A percentile compares a stretch with the other conserved stretches of the same genome.
These are phyloP conservation scores for Ustulina deusta DNA, from an alignment of 2,329 filamentous ascomycete genomes.

Conservation along the genomic window DNA sequence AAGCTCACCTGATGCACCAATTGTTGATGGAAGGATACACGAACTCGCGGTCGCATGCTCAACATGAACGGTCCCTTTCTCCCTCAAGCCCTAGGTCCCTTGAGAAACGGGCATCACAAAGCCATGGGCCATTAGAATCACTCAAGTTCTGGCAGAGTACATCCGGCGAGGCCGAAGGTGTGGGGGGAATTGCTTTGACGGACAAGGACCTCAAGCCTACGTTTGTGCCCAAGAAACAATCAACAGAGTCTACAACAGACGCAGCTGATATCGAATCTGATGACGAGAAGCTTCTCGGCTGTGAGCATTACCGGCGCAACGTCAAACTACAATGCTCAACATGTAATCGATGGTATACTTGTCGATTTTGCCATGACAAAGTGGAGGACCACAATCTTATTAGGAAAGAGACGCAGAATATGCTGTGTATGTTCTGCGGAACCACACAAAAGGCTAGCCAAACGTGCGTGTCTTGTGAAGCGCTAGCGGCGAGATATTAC, in stretches of 20 bases:
- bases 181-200: slow-evolving; percentile 63
- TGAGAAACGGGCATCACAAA: slow-evolving; percentile 55
- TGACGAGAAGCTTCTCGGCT: slow-evolving; percentile 72
- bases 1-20: slow-evolving; percentile 78
- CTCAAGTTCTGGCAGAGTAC: slow-evolving; percentile 70
- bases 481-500: slow-evolving; percentile 87
- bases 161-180: slow-evolving; percentile 54
- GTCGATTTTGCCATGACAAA: slow-evolving; percentile 92
- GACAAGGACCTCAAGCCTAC: slow-evolving; percentile 75
- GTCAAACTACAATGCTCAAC: slow-evolving; percentile 94
- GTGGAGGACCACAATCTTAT: slow-evolving; percentile 82
- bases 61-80: slow-evolving; percentile 50
- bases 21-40: slow-evolving; percentile 77
- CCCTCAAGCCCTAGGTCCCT: slow-evolving; percentile 55
- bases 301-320: slow-evolving; percentile 93
- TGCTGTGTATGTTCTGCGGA: slow-evolving; percentile 97
- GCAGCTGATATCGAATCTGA: slow-evolving; percentile 55
- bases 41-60: slow-evolving; percentile 53
- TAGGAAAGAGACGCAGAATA: slow-evolving; percentile 87
- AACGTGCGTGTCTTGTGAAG: slow-evolving; percentile 80
- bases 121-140: slow-evolving; percentile 61
- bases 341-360: slow-evolving; percentile 93
- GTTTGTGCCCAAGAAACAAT: slow-evolving; percentile 67
- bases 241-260: slow-evolving; percentile 57
- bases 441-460: slow-evolving; percentile 86